Evolutionary conservation across 495 filamentous ascomycete genomes (phyloP), one percentile per base, ranked within the genome.

Genomic region (Jackrogersella multiformis): DNA sequence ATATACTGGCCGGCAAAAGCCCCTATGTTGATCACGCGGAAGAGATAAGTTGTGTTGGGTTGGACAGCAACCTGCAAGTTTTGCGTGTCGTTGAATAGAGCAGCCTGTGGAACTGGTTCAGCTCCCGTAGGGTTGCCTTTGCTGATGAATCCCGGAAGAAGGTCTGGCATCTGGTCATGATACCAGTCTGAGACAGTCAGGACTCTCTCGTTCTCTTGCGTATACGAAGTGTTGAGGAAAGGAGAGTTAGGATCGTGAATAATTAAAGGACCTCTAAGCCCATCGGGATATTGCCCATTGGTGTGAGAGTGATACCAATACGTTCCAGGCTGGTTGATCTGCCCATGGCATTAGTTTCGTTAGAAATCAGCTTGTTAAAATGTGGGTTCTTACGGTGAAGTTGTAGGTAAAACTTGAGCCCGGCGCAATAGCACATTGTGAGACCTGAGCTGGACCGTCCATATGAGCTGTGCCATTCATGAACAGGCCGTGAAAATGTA

Each of bases 301-400:
- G 82, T 81, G 69, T 94, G 91, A 10, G 88, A 91, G 73, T 94
- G 91, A 69, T 93, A 94, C 92, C 92, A 94, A 76, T 92, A 93
- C 0, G 90, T 91, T 26, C 91, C 91, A 9, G 85, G 86, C 73
- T 93, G 88, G 59, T 89, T 79, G 16, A 86, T 71, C 76, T 91
- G 72, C 5, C 15, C n/a, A 15, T 15, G 12, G 54, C 48, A 69
- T 63, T 51, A 57, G 24, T 24, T 36, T 38, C 4, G 9, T 28
- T 5, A 24, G 21, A 8, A 53, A 32, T 21, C 36, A n/a, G 57
- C 36, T 15, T 13, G 34, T 36, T 45, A 18, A 23, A 36, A 39
- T 28, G 30, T 2, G 26, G 38, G 7, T 62, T 12, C 81, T 73
- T 74, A 92, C 89, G 5, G 88, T 91, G 73, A 94, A 94, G 70